phyloP scores from a whole-genome alignment of 192 early-diverging fungal genomes.

The Funneliformis geosporum region DNA sequence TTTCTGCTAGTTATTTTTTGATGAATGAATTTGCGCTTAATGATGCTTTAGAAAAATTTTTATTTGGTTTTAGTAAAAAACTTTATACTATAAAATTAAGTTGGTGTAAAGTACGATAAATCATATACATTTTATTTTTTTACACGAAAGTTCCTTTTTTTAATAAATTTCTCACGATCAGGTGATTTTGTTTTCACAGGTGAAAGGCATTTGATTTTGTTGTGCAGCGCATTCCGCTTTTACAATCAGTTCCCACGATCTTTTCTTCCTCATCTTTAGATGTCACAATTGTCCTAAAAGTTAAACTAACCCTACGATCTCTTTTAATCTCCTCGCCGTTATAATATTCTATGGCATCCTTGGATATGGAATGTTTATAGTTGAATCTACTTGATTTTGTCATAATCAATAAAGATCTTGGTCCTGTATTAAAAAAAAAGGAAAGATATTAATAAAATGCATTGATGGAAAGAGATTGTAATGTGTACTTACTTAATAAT shows the following conservation, averaged over 20 bases:
- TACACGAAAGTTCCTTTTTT: too few relatives aligned
- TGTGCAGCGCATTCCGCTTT: too few relatives aligned
- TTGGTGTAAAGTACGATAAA: background rate
- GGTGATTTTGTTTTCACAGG: too few relatives aligned
- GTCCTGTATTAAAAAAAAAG: constrained; percentile 40
- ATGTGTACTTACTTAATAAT: constrained; percentile 42
- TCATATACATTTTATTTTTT: background rate
- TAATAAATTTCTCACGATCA: too few relatives aligned
- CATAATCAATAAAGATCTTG: constrained; percentile 61
- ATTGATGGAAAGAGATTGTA: background rate
- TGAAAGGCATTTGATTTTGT: too few relatives aligned
- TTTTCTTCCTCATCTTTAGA: background rate
- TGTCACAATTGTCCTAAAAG: constrained; percentile 36
- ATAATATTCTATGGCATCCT: constrained; percentile 51
- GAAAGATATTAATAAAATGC: background rate
- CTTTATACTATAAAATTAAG: background rate
- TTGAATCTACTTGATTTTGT: constrained; percentile 56
- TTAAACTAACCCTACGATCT: constrained; percentile 63
- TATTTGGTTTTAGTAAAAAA: background rate
- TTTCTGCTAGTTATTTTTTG: background rate
- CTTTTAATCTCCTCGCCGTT: constrained; percentile 51
- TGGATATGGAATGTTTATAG: constrained; percentile 68
- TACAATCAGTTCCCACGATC: background rate
- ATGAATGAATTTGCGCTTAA: background rate
- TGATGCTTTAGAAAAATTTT: background rate